Base-by-base conservation (phyloP, 768 basidiomycete genomes). In the Hebeloma cylindrosporum region DNA sequence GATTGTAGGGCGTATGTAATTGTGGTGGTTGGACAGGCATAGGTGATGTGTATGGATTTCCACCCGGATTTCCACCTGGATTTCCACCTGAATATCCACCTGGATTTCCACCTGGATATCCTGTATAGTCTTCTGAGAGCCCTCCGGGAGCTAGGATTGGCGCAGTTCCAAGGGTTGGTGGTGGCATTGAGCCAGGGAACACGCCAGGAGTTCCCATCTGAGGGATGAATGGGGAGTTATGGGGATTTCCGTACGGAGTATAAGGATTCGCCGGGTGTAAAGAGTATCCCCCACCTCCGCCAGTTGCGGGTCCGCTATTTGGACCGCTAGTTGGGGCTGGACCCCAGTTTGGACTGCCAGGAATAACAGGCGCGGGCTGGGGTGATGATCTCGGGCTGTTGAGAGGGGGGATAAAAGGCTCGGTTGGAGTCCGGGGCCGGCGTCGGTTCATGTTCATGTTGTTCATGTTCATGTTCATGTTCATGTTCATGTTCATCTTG, bases 401-500 rank as follows among this genome's bases (percentile, higher is more conserved):
- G 51, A 77, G 48, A 46, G 74, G 63, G 47, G 75, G 63, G 28
- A 71, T 69, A 40, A 69, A 69, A 17, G 68, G 67, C 18, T 67
- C 68, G 36, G 40, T 53, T 7, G 50, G 57, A 0, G 55, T 54
- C 23, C 46, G 39, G 13, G 45, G 34, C 45, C 34, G 16, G 43
- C 29, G 43, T n/a, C 48, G 48, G 14, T 39, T 40, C 21, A 39
- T 36, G 43, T 35, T 40, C 48, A 26, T 50, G 43, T n/a, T n/a
- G 26, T 20, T 25, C 10, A 42, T 48, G 11, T 7, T 37, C 43
- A 41, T 32, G 28, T 40, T 18, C 26, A 32, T 37, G 42, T 42
- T 44, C 43, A 41, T 32, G 28, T 40, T 18, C 26, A 32, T 37
- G 42, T 42, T 44, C n/a, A 40, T 50, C 45, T 23, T 34, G 37